Base-by-base conservation (phyloP, 2,329 filamentous ascomycete species). In the Chaetoscypha palmicola region DNA sequence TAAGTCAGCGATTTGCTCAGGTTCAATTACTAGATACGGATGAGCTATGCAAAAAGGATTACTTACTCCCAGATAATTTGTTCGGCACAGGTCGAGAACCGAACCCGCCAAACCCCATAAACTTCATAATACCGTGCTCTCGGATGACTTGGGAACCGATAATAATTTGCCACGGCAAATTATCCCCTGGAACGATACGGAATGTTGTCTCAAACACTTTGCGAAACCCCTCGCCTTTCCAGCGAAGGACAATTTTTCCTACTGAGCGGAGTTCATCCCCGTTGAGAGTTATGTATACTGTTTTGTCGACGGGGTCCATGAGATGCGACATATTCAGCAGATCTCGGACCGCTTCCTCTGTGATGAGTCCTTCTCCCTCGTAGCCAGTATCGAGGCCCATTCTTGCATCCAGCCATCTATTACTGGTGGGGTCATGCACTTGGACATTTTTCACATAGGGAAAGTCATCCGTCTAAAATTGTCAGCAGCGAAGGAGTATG, bases 141-240 rank as follows among this genome's bases (percentile, higher is more conserved):
- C 31, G n/a, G 12, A 45, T 39, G 8, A 28, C 28, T 21, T 38
- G 4, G 11, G 35, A 28, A n/a, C 42, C 42, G 3, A 45, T 5
- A 10, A 45, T n/a, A 9, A 45, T 37, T 28, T 45, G 42, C 7
- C 14, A 45, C 4, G 36, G 21, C 20, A 45, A 23, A 20, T 24
- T 17, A 7, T 45, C 36, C 12, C 34, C 36, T 1, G 16, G n/a
- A n/a, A 45, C 28, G n/a, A 45, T 30, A 16, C 26, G 42, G n/a
- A 45, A 45, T 4, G 14, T 38, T 19, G 42, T 45, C 19, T 26
- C 20, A 20, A 45, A 39, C 2, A 39, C 16, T 19, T 39, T 45
- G 1, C 36, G 36, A n/a, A 33, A 39, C 16, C 14, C 32, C n/a
- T 26, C 12, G 3, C 42, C 42, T 28, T 35, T 45, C 42, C 42